Base-by-base conservation (phyloP, 2,329 filamentous ascomycete genomes). In the Escovopsis weberi region DNA sequence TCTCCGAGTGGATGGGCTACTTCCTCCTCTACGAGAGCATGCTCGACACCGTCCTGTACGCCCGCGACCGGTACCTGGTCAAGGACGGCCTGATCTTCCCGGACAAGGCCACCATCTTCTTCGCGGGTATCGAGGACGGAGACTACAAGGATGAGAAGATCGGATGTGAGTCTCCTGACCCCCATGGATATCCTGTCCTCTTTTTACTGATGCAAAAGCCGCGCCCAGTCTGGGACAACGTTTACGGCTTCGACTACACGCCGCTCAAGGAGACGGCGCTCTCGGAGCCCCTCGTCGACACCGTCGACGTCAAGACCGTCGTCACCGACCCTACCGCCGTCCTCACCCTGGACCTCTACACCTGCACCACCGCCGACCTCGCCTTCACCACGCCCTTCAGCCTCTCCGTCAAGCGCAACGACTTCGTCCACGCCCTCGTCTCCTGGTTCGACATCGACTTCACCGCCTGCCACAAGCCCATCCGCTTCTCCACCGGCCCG, bases 61-160 rank as follows among this genome's bases (percentile, higher is more conserved):
- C 91, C 26, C 81, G 91, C 55, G 91, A 98, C 73, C 82, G 74
- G 62, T 98, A 94, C 65, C 79, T 98, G 47, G 72, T 69, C 49
- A 81, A 84, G 60, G 84, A 84, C 53, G 89, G 89, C 50, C 72
- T 95, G 55, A 96, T 98, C 66, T 96, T 96, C 75, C 91, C 91
- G 18, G 91, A 98, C 69, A 96, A 94, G 76, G 91, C 91, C 41
- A 95, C 86, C 55, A 94, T 98, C 62, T 95, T 87, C 67, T 79
- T 94, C 63, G 91, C 87, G 46, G 91, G 84, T 58, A 98, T 98
- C 49, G 91, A 98, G 69, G 91, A 98, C 59, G 91, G 91, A 51
- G 91, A 98, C 49, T 98, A 98, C 77, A 96, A 96, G 74, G 89
- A 96, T 50, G 91, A 98, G 72, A 98, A 98, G 75, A 98, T 98